Evolutionary conservation across 371 early-diverging fungal genomes (phyloP).

Genomic region (Encephalitozoon romaleae): DNA sequence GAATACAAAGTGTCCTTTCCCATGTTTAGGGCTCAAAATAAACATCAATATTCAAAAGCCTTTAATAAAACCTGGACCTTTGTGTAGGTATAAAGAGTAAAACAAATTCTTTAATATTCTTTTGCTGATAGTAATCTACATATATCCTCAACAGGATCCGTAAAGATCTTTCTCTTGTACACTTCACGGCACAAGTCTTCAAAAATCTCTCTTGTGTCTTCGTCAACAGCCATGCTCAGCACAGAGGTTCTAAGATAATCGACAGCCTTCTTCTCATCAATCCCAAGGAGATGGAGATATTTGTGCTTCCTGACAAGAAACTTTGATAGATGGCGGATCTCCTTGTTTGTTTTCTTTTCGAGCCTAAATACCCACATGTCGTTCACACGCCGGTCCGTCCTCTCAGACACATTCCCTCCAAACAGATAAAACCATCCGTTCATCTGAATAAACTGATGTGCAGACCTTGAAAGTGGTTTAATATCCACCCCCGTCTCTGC

Average conservation of each 20-base stretch:
- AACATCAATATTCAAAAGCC: constrained; percentile 1
- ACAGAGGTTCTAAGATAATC: constrained; percentile 20
- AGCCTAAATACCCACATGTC: constrained; percentile 29
- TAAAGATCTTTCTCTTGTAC: background rate
- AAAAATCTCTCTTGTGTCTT: background rate
- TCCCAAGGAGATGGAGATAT: background rate
- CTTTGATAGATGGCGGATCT: background rate
- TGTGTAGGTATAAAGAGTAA: background rate
- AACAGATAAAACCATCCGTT: constrained; percentile 7
- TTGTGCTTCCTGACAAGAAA: constrained; percentile 20
- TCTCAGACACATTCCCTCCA: constrained; percentile 27
- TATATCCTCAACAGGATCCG: background rate
- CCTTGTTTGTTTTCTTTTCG: background rate
- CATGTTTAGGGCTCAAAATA: constrained; percentile 4
- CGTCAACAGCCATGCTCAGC: constrained; percentile 2
- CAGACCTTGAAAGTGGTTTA: constrained; percentile 1
- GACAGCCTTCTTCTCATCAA: constrained; percentile 8
- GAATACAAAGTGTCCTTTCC: background rate
- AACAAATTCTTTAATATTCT: constrained; percentile 2
- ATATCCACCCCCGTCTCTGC: background rate
- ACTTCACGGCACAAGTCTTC: constrained; percentile 11
- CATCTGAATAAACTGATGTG: constrained; percentile 23
- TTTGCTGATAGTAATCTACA: background rate
- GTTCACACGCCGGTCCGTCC: background rate
- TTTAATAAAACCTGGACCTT: background rate